Evolutionary conservation across 148 eudicot species (phyloP).

Genomic region (Vaccinium vitisidaea): DNA sequence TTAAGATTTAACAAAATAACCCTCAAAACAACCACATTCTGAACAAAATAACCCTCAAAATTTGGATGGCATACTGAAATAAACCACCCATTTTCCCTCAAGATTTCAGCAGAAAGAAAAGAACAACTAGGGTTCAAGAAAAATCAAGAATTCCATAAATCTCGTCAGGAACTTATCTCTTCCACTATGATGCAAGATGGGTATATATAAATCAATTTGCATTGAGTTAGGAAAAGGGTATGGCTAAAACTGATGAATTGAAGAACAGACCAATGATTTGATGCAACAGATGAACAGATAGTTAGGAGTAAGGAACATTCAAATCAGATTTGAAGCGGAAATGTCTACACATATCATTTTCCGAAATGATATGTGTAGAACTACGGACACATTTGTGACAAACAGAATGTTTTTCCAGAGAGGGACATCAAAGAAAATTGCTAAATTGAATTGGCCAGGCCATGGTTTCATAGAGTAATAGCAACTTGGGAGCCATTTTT

Average conservation of each 20-base stretch:
- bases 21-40: background rate
- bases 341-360: too few relatives aligned
- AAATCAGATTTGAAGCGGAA: background rate
- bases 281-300: background rate
- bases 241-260: background rate
- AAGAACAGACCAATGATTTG: background rate
- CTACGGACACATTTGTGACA: too few relatives aligned
- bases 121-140: background rate
- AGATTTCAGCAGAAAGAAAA: background rate
- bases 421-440: too few relatives aligned
- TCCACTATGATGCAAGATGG: too few relatives aligned
- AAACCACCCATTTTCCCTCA: background rate
- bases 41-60: background rate
- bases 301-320: background rate
- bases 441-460: too few relatives aligned
- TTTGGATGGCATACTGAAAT: background rate
- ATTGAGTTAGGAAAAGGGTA: too few relatives aligned
- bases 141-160: too few relatives aligned
- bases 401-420: too few relatives aligned
- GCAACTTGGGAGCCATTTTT: too few relatives aligned
- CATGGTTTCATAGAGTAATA: too few relatives aligned
- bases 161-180: too few relatives aligned
- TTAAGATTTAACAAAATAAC: background rate
- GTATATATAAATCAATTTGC: too few relatives aligned
- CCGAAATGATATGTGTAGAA: background rate